Conservation (phyloP, 2,329 filamentous ascomycete genomes). For the Botryotinia globosa region DNA sequence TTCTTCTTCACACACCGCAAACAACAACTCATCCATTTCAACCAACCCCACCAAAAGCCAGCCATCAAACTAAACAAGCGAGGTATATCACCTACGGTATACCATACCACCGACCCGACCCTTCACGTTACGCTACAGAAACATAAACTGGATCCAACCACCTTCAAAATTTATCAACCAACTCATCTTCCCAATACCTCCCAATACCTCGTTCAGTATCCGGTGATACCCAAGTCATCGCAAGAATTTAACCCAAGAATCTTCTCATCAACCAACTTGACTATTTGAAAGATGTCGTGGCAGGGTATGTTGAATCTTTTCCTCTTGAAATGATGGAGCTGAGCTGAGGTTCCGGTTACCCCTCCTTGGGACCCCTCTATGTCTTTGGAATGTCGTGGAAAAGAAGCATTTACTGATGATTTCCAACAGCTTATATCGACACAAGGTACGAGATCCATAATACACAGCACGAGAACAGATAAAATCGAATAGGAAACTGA, state of each 20-base stretch:
- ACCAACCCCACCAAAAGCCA: constrained; percentile 18
- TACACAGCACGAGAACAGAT: background rate
- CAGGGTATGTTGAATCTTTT: constrained; percentile 55
- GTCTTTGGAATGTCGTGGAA: background rate
- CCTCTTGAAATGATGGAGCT: background rate
- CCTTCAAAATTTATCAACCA: constrained; percentile 14
- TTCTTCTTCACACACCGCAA: constrained; percentile 15
- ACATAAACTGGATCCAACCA: constrained; percentile 4
- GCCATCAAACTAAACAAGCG: constrained; percentile 18
- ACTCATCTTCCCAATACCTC: background rate
- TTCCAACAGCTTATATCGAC: constrained; percentile 55
- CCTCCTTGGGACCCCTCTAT: constrained; percentile 29
- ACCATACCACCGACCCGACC: background rate
- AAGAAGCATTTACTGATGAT: constrained; percentile 26
- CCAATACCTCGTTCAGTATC: background rate
- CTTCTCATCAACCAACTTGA: background rate
- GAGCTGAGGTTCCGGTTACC: constrained; percentile 27
- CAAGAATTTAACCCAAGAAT: background rate
- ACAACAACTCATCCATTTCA: constrained; percentile 18
- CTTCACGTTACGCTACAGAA: constrained; percentile 4
- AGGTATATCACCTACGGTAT: background rate
- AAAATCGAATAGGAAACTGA: constrained; percentile 27
- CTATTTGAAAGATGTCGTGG: constrained; percentile 63
- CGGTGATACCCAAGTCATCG: background rate
- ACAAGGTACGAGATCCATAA: constrained; percentile 48